Evolutionary conservation across 257 asterid genomes (phyloP).

Genomic region (Salvia splendens): DNA sequence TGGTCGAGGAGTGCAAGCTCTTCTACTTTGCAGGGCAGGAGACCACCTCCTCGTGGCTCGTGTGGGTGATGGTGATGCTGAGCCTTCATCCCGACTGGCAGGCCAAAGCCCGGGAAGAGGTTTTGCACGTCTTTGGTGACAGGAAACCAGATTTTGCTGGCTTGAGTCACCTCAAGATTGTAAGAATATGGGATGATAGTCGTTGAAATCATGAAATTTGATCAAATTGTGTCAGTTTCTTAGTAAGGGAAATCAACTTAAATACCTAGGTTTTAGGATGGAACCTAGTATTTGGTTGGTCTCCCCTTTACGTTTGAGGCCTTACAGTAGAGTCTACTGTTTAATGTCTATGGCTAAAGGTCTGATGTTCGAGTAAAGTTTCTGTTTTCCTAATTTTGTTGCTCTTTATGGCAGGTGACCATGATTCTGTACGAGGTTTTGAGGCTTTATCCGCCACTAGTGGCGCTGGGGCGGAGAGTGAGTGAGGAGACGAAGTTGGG

Average conservation of each 20-base stretch:
- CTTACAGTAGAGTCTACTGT: too few species aligned
- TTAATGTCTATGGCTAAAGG: too few species aligned
- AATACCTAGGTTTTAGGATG: too few species aligned
- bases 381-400: too few species aligned
- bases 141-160: constrained; percentile 38
- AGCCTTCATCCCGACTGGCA: constrained; percentile 50
- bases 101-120: constrained; percentile 47
- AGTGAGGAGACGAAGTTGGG: constrained; percentile 40
- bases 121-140: constrained; percentile 34
- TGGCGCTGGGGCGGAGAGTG: constrained; percentile 17
- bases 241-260: too few species aligned
- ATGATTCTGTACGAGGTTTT: constrained; percentile 47
- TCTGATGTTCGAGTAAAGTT: too few species aligned
- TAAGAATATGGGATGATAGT: constrained; percentile 25
- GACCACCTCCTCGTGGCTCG: constrained; percentile 43
- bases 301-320: too few species aligned
- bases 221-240: too few species aligned
- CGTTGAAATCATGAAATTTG: too few species aligned
- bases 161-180: constrained; percentile 46
- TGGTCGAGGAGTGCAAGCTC: constrained; percentile 26
- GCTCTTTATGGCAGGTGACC: constrained; percentile 30
- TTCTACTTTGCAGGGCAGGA: constrained; percentile 53
- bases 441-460: constrained; percentile 41
- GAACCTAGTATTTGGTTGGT: too few species aligned
- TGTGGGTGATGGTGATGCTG: constrained; percentile 47